Evolutionary conservation across 2,329 filamentous ascomycete genomes (phyloP), one percentile per base, ranked within the genome.

Genomic region (Xylariales sp.): DNA sequence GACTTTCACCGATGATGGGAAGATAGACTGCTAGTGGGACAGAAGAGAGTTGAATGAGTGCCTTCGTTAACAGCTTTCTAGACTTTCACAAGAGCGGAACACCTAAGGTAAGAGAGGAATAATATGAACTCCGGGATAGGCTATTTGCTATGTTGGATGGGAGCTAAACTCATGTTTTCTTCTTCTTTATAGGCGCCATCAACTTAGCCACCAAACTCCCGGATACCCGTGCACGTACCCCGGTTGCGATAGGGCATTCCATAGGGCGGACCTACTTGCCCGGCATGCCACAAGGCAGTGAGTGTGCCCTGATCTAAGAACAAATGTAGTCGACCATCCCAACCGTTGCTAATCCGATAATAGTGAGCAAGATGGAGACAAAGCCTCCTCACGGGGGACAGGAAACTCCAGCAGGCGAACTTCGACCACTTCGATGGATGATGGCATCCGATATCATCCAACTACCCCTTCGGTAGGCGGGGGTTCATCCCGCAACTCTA

Each of bases 11-110:
- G 14, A 18, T 31, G n/a, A n/a, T n/a, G n/a, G n/a, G n/a, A n/a
- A n/a, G n/a, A n/a, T n/a, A n/a, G n/a, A n/a, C 25, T 18, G 13
- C 18, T 24, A 29, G 10, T 11, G 6, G 13, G 6, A 6, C 16
- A 14, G 13, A 15, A 41, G 33, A 42, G n/a, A n/a, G n/a, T n/a
- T n/a, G n/a, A n/a, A n/a, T n/a, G n/a, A n/a, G n/a, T n/a, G n/a
- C n/a, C n/a, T n/a, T n/a, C n/a, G n/a, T 51, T 57, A 19, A 59
- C 41, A 29, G 27, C 28, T 33, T 12, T 36, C 23, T 28, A 81
- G 77, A 80, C 73, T 2, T 81, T 81, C 44, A 80, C 76, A 11
- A 65, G 78, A 51, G 78, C 77, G 20, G 77, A 81, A 51, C 78
- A 81, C 57, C 58, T 81, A 29, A 74, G 75, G 76, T 81, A 47